Conservation (phyloP, 768 basidiomycete genomes). For the Hygrophoropsis aurantiaca region DNA sequence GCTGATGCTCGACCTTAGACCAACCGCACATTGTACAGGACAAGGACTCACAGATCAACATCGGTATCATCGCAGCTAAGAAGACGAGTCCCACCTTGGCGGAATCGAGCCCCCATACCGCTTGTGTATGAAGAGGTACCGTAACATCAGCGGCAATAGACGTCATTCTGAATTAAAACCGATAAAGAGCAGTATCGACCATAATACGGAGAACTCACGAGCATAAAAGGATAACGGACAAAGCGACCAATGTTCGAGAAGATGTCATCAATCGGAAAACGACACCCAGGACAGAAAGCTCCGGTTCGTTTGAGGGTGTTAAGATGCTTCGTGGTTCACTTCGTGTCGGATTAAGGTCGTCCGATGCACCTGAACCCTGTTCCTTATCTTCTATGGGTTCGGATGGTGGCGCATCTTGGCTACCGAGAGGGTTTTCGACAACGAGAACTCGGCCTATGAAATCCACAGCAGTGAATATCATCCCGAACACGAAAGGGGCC, state of each 20-base stretch:
- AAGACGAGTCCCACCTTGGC: slow-evolving; percentile 37
- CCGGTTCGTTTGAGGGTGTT: no score
- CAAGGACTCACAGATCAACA: slow-evolving; percentile 30
- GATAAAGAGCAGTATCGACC: not conserved
- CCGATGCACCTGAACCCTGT: not conserved
- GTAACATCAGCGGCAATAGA: slow-evolving; percentile 32
- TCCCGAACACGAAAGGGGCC: slow-evolving; percentile 38
- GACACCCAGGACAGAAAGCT: slow-evolving; percentile 18
- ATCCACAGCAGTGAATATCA: slow-evolving; percentile 32
- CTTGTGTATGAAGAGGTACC: slow-evolving; percentile 34
- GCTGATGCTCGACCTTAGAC: slow-evolving; percentile 14
- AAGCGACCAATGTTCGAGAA: slow-evolving; percentile 21
- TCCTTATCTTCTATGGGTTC: not conserved
- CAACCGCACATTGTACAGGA: not conserved
- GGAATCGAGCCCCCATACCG: slow-evolving; percentile 29
- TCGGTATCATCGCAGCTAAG: slow-evolving; percentile 35
- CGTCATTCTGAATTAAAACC: slow-evolving; percentile 15
- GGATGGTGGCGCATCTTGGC: slow-evolving; percentile 29
- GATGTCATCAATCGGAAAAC: slow-evolving; percentile 22
- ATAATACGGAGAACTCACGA: slow-evolving; percentile 27
- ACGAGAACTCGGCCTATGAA: slow-evolving; percentile 36
- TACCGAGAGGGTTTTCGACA: slow-evolving; percentile 38
- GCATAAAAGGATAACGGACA: slow-evolving; percentile 31
- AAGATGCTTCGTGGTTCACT: no score
- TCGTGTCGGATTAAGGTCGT: not conserved